These are phyloP conservation scores for Trichoderma virens DNA, from an alignment of 495 filamentous ascomycete species.

Conservation along the genomic window DNA sequence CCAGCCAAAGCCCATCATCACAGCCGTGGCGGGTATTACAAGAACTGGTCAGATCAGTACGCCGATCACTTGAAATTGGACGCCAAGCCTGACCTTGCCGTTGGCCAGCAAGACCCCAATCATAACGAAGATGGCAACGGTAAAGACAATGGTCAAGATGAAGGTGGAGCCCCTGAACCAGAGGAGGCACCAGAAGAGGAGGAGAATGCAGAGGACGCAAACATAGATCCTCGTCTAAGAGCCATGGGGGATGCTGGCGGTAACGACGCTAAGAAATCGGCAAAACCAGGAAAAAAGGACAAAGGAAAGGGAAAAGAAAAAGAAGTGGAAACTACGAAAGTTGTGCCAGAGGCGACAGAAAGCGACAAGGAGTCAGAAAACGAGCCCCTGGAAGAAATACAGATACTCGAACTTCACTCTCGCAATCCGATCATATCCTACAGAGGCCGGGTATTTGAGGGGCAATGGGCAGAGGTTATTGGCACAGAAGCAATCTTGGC, in stretches of 20 bases:
- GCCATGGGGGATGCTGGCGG: conserved; percentile 12
- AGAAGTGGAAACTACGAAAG: not conserved
- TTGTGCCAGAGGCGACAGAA: conserved; percentile 6
- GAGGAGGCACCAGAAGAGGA: conserved; percentile 15
- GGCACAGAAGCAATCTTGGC: conserved; percentile 75
- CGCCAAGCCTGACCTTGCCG: conserved; percentile 14
- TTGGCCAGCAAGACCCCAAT: conserved; percentile 11
- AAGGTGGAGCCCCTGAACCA: conserved; percentile 23
- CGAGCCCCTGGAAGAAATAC: conserved; percentile 43
- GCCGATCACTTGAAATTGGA: conserved; percentile 18
- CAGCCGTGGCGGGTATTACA: conserved; percentile 24
- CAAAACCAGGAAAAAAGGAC: not conserved
- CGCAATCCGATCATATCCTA: conserved; percentile 65
- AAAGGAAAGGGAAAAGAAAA: conserved; percentile 7
- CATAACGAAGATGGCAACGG: conserved; percentile 17
- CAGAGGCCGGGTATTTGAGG: conserved; percentile 64
- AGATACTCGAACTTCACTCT: conserved; percentile 73
- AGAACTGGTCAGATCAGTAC: conserved; percentile 28
- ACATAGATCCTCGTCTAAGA: conserved; percentile 15
- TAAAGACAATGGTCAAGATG: conserved; percentile 19
- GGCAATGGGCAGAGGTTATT: conserved; percentile 66
- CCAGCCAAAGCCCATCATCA: conserved; percentile 23
- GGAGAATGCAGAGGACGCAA: conserved; percentile 14
- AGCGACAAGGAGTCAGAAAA: conserved; percentile 9
- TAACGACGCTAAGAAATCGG: not conserved